Evolutionary conservation across 1,139 yeast genomes (phyloP).

Genomic region (Lodderomyces pseudojiufengensis): DNA sequence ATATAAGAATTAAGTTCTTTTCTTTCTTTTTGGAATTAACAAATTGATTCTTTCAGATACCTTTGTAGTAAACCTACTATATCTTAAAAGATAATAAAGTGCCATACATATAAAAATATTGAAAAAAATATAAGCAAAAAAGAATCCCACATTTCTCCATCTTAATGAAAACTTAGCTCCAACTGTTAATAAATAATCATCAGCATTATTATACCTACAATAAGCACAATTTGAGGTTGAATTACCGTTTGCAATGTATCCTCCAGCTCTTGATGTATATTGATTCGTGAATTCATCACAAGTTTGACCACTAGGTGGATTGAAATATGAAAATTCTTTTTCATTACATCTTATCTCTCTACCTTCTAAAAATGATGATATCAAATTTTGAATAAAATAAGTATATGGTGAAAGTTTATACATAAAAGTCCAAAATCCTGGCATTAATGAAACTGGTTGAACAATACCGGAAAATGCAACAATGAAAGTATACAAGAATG

Average conservation of each 20-base stretch:
- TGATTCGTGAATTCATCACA: constrained; percentile 50
- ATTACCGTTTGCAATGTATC: constrained; percentile 52
- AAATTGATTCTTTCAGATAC: not conserved
- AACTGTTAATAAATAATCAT: constrained; percentile 46
- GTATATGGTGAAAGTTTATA: constrained; percentile 69
- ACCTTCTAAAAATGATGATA: constrained; percentile 50
- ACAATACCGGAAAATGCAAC: constrained; percentile 62
- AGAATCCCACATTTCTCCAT: constrained; percentile 68
- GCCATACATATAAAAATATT: constrained; percentile 32
- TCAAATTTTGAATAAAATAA: constrained; percentile 58
- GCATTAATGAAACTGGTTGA: constrained; percentile 54
- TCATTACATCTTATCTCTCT: constrained; percentile 51
- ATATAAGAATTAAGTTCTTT: too few species aligned
- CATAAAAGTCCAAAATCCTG: constrained; percentile 68
- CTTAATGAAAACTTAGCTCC: constrained; percentile 44
- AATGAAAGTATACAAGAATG: constrained; percentile 50
- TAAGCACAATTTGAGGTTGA: constrained; percentile 55
- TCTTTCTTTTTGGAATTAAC: too few species aligned
- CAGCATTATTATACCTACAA: constrained; percentile 53
- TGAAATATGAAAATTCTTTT: constrained; percentile 48
- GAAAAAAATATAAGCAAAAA: constrained; percentile 53
- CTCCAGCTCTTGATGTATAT: constrained; percentile 28
- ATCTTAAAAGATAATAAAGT: constrained; percentile 21
- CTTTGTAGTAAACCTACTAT: constrained; percentile 12
- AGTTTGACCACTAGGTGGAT: constrained; percentile 58